Percentiles rank a stretch among this genome's conserved stretches.
Conservation (phyloP, 208 protist species). For the Acanthamoeba royreba region DNA sequence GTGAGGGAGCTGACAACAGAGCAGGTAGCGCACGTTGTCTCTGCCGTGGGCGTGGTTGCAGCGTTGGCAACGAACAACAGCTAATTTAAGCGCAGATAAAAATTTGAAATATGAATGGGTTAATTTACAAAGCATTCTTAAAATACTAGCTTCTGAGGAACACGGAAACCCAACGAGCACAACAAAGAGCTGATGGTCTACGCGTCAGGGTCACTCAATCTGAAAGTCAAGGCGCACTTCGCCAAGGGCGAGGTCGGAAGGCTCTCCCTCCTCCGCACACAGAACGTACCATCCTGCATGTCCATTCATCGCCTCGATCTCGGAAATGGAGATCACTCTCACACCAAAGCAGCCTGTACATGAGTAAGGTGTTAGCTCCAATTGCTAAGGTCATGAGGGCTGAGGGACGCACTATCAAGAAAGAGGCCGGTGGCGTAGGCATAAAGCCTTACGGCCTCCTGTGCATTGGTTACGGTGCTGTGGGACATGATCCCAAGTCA, state of each 20-base stretch:
- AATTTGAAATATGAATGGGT: too few species aligned
- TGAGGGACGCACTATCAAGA: background rate
- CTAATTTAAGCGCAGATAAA: too few species aligned
- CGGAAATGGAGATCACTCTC: background rate
- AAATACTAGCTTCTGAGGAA: too few species aligned
- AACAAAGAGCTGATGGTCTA: background rate
- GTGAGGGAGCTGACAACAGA: too few species aligned
- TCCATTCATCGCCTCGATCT: background rate
- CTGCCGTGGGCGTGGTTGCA: too few species aligned
- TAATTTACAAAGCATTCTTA: too few species aligned
- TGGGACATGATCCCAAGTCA: background rate
- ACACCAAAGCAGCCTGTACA: background rate
- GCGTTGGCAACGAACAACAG: too few species aligned
- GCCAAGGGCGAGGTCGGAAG: background rate
- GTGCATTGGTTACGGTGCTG: background rate
- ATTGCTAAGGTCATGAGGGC: too few species aligned
- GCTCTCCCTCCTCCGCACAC: conserved; percentile 20
- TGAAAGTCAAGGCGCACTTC: background rate
- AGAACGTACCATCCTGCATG: background rate
- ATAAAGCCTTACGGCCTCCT: background rate
- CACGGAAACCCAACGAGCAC: too few species aligned
- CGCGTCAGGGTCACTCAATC: background rate
- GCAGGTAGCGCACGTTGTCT: too few species aligned
- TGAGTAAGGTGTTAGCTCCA: background rate
- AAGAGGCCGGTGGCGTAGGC: background rate